These are phyloP conservation scores for Colletotrichum melonis DNA, from an alignment of 2,329 filamentous ascomycete species.

Conservation along the genomic window DNA sequence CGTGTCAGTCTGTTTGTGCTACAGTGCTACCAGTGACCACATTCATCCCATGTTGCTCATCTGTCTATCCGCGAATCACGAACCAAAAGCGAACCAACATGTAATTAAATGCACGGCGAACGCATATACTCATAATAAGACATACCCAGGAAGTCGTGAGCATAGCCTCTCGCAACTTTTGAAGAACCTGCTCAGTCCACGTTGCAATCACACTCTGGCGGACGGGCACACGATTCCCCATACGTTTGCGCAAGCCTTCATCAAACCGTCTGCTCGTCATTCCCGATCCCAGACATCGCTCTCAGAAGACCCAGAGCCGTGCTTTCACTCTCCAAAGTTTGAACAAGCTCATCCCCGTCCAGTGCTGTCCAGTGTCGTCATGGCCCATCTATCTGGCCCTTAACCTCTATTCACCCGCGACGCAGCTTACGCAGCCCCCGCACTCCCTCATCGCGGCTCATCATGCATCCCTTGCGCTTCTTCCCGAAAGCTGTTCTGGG, in stretches of 20 bases:
- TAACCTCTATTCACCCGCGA: background rate
- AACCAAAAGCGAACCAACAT: background rate
- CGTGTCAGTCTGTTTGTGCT: background rate
- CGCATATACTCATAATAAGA: background rate
- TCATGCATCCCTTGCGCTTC: background rate
- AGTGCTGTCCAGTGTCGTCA: slow-evolving; percentile 19
- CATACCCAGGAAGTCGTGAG: background rate
- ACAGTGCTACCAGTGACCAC: background rate
- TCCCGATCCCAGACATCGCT: background rate
- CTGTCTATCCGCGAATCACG: background rate
- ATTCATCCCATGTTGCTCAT: background rate
- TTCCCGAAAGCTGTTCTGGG: background rate
- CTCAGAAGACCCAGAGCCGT: background rate
- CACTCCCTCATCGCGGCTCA: background rate
- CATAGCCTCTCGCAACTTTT: background rate
- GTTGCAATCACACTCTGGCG: background rate
- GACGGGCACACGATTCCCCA: background rate
- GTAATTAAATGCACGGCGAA: background rate
- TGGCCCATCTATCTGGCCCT: background rate
- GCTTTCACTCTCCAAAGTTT: background rate
- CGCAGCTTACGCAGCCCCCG: background rate
- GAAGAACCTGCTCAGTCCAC: background rate
- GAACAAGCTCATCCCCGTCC: background rate
- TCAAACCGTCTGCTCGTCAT: background rate
- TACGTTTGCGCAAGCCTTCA: background rate